Percentiles rank a stretch among this genome's conserved stretches.
These are phyloP conservation scores for Alternaria postmessia DNA, from an alignment of 2,329 filamentous ascomycete genomes.

Conservation along the genomic window DNA sequence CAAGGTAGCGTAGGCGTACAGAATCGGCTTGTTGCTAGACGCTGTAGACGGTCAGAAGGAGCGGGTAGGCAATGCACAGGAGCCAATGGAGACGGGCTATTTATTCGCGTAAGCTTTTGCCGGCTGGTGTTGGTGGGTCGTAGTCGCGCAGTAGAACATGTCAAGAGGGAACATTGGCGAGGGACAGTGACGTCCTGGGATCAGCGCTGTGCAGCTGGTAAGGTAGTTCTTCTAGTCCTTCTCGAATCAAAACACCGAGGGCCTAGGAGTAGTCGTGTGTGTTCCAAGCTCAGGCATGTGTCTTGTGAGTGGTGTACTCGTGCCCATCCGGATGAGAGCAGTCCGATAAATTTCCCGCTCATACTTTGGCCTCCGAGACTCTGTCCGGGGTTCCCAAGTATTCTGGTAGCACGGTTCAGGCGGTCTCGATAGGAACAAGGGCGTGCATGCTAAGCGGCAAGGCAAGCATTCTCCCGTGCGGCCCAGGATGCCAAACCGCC, in stretches of 20 bases:
- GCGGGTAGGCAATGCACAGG: background rate
- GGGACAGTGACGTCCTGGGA: constrained; percentile 24
- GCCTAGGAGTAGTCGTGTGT: background rate
- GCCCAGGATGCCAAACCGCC: constrained; percentile 6
- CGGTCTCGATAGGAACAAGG: constrained; percentile 25
- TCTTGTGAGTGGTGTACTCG: background rate
- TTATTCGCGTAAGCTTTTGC: constrained; percentile 20
- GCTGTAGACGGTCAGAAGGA: constrained; percentile 5
- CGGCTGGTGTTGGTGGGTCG: constrained; percentile 19
- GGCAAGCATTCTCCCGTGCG: constrained; percentile 24
- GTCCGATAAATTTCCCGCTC: background rate
- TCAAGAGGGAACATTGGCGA: constrained; percentile 21
- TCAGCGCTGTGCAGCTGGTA: constrained; percentile 14
- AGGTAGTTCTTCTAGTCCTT: background rate
- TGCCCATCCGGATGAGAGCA: background rate
- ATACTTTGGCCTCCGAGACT: background rate
- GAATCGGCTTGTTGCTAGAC: constrained; percentile 4
- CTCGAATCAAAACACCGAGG: background rate
- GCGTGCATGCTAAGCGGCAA: constrained; percentile 29
- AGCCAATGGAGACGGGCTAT: constrained; percentile 21
- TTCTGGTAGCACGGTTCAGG: constrained; percentile 33
- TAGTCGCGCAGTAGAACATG: constrained; percentile 18
- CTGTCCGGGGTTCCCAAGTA: constrained; percentile 4
- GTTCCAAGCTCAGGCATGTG: background rate
- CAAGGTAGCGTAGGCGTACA: background rate